phyloP scores from a whole-genome alignment of 768 basidiomycete species.

The Obba rivulosa region DNA sequence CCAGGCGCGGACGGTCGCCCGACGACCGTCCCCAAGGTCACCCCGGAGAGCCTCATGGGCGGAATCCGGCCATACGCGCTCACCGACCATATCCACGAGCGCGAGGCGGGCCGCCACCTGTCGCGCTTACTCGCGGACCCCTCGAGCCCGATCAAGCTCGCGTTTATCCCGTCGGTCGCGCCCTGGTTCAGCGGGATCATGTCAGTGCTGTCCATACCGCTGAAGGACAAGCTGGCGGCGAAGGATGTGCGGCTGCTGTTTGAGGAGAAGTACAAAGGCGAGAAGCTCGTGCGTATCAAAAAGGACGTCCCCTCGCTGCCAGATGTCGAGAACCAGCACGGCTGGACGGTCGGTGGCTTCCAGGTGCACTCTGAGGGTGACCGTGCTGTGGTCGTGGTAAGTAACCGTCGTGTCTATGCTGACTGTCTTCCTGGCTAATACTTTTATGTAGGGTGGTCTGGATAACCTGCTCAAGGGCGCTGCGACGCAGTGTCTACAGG shows the following conservation, averaged over 20 bases:
- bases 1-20: conserved; percentile 65
- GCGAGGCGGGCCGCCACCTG: conserved; percentile 87
- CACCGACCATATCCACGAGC: conserved; percentile 98
- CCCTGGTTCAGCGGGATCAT: conserved; percentile 98
- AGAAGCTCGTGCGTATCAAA: conserved; percentile 65
- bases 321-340: conserved; percentile 80
- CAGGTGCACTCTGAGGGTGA: conserved; percentile 88
- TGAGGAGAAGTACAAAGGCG: conserved; percentile 68
- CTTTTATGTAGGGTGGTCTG: conserved; percentile 75
- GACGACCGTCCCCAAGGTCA: conserved; percentile 75
- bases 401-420: conserved; percentile 24
- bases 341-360: conserved; percentile 88
- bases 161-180: conserved; percentile 83
- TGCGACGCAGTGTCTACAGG: conserved; percentile 97
- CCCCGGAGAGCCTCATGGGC: conserved; percentile 66
- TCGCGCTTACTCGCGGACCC: conserved; percentile 45
- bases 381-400: conserved; percentile 88
- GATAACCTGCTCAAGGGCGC: conserved; percentile 98
- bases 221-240: conserved; percentile 63
- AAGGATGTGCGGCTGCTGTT: conserved; percentile 69
- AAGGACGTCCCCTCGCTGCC: conserved; percentile 66
- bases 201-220: conserved; percentile 78
- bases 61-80: conserved; percentile 82
- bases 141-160: conserved; percentile 46
- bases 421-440: background rate